Base-by-base conservation (phyloP, 306 rosid genomes). In the Castanea mollissima region DNA sequence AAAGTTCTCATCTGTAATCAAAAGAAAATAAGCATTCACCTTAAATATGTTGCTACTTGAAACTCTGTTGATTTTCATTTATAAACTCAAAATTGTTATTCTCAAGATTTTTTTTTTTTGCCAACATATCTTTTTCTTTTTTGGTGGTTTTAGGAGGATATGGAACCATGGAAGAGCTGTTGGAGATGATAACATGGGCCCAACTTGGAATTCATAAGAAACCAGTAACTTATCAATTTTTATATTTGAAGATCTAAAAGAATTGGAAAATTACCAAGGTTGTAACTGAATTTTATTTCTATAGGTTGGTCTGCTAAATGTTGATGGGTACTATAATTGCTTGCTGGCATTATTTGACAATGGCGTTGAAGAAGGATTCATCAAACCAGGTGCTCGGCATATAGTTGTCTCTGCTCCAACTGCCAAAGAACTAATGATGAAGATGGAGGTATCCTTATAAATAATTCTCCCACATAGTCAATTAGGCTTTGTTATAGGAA, bases 121-220 rank as follows among this genome's bases (percentile, higher is more conserved):
- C 31, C 6, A 54, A 32, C 57, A 29, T 72, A 27, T 27, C 56
- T 59, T 65, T 69, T 44, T 77, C 64, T n/a, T 34, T 55, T 55
- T 69, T 35, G 77, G 44, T 32, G 71, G 52, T 52, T 60, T 52
- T 71, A 94, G 98, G 98, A 89, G 98, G 98, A 76, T 94, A 94
- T 83, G 98, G 98, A 85, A 94, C 98, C 23, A 90, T 94, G 98
- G 98, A 94, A 83, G 98, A 94, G 85, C 88, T 90, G 74, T 65
- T 94, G 89, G 97, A 92, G 88, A 91, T 94, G 92, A 94, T 94
- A 84, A 92, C 98, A 49, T 92, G 98, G 98, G 91, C 96, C 63
- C 98, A 94, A 71, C 96, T 94, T 35, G 98, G 97, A 72, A 94
- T 94, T 87, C 98, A 94, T 78, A 90, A 84, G 82, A 94, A 94